Evolutionary conservation across 345 rosid genomes (phyloP).

Genomic region (Boechera stricta): DNA sequence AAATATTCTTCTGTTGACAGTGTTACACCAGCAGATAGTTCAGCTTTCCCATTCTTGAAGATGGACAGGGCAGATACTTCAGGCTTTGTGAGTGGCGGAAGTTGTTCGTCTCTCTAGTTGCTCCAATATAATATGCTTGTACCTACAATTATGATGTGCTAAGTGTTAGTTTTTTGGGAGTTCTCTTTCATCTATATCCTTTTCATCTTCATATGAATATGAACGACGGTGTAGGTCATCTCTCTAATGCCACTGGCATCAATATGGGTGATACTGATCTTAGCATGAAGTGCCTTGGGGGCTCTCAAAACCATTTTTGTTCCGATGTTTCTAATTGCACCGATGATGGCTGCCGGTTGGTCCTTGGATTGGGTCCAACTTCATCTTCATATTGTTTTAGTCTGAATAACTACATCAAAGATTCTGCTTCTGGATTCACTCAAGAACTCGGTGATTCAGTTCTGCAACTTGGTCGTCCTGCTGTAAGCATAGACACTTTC

Average conservation of each 20-base stretch:
- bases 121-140: constrained; percentile 37
- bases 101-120: constrained; percentile 34
- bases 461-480: constrained; percentile 78
- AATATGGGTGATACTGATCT: constrained; percentile 64
- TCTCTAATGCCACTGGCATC: constrained; percentile 38
- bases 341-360: constrained; percentile 84
- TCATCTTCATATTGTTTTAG: constrained; percentile 56
- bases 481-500: constrained; percentile 49
- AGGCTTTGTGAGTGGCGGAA: constrained; percentile 84
- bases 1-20: not conserved
- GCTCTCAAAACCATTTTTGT: constrained; percentile 39
- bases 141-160: constrained; percentile 38
- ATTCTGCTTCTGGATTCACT: constrained; percentile 39
- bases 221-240: constrained; percentile 46
- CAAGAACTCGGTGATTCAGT: constrained; percentile 54
- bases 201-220: constrained; percentile 56
- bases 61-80: constrained; percentile 85
- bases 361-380: constrained; percentile 91
- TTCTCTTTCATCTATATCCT: not conserved
- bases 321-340: constrained; percentile 50
- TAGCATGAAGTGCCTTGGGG: constrained; percentile 59
- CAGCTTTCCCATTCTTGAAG: constrained; percentile 35
- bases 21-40: constrained; percentile 15
- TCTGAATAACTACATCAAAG: constrained; percentile 41
- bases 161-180: constrained; percentile 26